phyloP scores from a whole-genome alignment of 352 stramenopile genomes.

The Globisporangium nunn region DNA sequence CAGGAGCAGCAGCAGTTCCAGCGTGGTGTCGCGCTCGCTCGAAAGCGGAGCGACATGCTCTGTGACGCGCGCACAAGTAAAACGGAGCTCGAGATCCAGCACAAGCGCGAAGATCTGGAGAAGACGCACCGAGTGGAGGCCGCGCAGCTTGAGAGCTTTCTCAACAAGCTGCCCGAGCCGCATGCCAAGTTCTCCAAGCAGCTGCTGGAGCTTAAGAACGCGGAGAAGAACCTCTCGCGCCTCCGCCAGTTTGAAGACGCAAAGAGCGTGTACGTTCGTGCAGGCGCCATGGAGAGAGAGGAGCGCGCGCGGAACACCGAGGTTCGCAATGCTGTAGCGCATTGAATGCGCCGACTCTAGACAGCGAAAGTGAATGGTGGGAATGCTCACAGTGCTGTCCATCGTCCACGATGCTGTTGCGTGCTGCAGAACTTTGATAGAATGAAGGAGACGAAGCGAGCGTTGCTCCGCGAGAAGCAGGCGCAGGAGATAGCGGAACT shows the following conservation, averaged over 20 bases:
- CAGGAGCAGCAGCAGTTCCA: conserved; percentile 43
- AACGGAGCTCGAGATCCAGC: conserved; percentile 35
- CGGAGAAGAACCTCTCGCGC: conserved; percentile 51
- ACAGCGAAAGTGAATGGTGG: no score
- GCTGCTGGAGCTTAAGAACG: conserved; percentile 65
- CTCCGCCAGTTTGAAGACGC: conserved; percentile 69
- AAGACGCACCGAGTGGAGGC: conserved; percentile 56
- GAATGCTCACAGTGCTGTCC: no score
- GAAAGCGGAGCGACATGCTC: conserved; percentile 26
- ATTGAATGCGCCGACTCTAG: background rate
- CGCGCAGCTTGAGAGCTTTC: conserved; percentile 54
- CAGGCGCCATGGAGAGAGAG: conserved; percentile 54
- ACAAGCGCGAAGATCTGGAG: conserved; percentile 40
- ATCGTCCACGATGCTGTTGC: background rate
- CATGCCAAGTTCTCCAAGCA: conserved; percentile 67
- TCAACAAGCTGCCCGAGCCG: conserved; percentile 46
- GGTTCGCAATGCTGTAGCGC: conserved; percentile 4
- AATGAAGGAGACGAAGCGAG: conserved; percentile 52
- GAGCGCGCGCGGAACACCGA: conserved; percentile 32
- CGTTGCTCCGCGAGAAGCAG: conserved; percentile 44
- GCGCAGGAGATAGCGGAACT: conserved; percentile 46
- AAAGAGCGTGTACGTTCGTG: conserved; percentile 55
- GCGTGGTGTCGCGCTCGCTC: conserved; percentile 31
- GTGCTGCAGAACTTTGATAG: conserved; percentile 36
- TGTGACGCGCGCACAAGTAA: conserved; percentile 20